Conservation (phyloP, 768 basidiomycete genomes). For the Pleurotus tuoliensis region DNA sequence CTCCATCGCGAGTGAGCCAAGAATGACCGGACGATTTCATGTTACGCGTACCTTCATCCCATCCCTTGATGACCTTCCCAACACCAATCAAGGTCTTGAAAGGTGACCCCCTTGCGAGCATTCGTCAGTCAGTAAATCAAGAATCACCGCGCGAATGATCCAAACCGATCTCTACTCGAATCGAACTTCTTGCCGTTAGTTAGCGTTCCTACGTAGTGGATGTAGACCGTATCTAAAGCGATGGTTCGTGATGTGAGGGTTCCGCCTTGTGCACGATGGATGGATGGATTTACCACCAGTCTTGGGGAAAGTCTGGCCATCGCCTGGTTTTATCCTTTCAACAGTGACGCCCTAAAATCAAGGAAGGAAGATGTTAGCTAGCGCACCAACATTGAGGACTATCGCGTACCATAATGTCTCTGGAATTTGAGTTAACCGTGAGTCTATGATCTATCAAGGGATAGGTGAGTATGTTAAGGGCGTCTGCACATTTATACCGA, state of each 20-base stretch:
- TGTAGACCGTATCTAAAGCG: conserved; percentile 56
- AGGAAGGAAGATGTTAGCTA: conserved; percentile 10
- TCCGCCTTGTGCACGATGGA: conserved; percentile 3
- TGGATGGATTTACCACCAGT: conserved; percentile 51
- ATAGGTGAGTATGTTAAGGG: conserved; percentile 24
- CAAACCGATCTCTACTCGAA: conserved; percentile 71
- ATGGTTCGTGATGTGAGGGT: conserved; percentile 17
- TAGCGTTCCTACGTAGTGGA: conserved; percentile 79
- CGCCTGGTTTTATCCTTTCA: conserved; percentile 51
- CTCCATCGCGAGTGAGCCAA: conserved; percentile 34
- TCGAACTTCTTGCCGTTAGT: conserved; percentile 62
- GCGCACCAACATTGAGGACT: conserved; percentile 18
- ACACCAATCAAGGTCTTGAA: conserved; percentile 72
- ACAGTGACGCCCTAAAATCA: conserved; percentile 63
- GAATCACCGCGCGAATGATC: conserved; percentile 8
- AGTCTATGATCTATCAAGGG: conserved; percentile 28
- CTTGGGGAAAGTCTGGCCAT: conserved; percentile 62
- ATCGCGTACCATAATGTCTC: conserved; percentile 27
- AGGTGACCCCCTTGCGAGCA: conserved; percentile 40
- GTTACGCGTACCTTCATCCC: conserved; percentile 72
- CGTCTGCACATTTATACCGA: conserved; percentile 11
- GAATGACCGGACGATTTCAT: not conserved
- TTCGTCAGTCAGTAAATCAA: conserved; percentile 9
- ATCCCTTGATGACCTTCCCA: conserved; percentile 81
- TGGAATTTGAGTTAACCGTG: conserved; percentile 17